Evolutionary conservation across 208 protist genomes (phyloP).

Genomic region (Crithidia brevicula): DNA sequence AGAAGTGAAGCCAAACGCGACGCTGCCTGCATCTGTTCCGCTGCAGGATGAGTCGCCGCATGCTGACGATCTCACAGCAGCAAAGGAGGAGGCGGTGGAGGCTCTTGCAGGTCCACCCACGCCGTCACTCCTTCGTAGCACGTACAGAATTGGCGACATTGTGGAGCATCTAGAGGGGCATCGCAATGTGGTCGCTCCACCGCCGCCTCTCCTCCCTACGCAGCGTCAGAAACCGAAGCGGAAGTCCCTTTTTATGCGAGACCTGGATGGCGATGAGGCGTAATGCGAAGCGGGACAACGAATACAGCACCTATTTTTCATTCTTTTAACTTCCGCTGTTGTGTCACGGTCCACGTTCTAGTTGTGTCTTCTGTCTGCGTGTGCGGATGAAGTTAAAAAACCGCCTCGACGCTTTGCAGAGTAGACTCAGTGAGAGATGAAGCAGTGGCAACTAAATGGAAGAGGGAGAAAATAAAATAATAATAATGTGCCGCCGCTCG

Average conservation of each 20-base stretch:
- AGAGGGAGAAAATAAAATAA: no score
- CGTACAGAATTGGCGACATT: conserved; percentile 52
- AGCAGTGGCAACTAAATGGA: no score
- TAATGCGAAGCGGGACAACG: background rate
- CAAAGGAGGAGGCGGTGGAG: background rate
- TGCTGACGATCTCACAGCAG: background rate
- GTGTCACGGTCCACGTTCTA: no score
- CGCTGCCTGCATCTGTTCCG: background rate
- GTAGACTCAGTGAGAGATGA: no score
- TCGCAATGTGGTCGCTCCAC: background rate
- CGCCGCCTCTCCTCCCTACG: conserved; percentile 1
- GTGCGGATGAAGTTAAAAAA: no score
- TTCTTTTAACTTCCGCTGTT: no score
- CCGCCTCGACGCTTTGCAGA: no score
- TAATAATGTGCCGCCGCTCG: no score
- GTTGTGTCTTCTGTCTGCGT: no score
- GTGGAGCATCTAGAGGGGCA: conserved; percentile 40
- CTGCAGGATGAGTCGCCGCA: background rate
- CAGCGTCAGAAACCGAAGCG: conserved; percentile 39
- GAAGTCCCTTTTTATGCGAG: conserved; percentile 59
- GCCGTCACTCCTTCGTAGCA: conserved; percentile 20
- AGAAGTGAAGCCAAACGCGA: background rate
- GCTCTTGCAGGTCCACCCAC: background rate
- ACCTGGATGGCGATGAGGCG: conserved; percentile 30
- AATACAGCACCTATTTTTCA: no score